A percentile compares a stretch with the other conserved stretches of the same genome.
Evolutionary conservation across 129 eudicot species (phyloP).

Genomic region (carrot (Daucus carota)): DH1_v3.0 NC_030383.2:59654501-59655000

Average conservation of each 20-base stretch:
- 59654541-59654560: constrained; percentile 57
- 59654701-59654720: constrained; percentile 70
- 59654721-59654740: constrained; percentile 93
- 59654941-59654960: constrained; percentile 68
- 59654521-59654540: constrained; percentile 44
- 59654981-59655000: constrained; percentile 96
- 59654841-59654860: not conserved
- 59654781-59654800: constrained; percentile 18
- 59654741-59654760: constrained; percentile 78
- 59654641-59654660: not conserved
- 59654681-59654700: not conserved
- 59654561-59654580: constrained; percentile 1
- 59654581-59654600: not conserved
- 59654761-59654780: constrained; percentile 74
- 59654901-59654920: no score
- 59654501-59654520: constrained; percentile 48
- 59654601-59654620: not conserved
- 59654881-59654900: no score
- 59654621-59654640: not conserved
- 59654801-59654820: constrained; percentile 11
- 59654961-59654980: constrained; percentile 87
- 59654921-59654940: not conserved
- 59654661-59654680: not conserved
- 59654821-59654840: not conserved
- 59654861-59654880: no score